These are phyloP conservation scores for Apodospora peruviana DNA, from an alignment of 495 filamentous ascomycete genomes.

Conservation along the genomic window DNA sequence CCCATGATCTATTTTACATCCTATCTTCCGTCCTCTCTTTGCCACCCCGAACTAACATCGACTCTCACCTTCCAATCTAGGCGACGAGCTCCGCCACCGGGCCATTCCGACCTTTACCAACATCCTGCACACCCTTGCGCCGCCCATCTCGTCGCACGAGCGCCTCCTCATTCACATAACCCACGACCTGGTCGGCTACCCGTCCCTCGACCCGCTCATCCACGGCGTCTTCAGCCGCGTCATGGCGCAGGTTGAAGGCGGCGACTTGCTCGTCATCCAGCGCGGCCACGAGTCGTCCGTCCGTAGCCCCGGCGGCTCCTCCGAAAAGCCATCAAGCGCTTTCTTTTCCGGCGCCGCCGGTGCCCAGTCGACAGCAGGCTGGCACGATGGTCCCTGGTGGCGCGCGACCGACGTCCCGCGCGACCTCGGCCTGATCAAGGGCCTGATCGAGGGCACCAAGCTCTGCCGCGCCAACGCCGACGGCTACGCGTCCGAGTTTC, in stretches of 20 bases:
- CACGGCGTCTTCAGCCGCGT: constrained; percentile 91
- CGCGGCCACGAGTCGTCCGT: constrained; percentile 78
- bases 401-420: constrained; percentile 63
- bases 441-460: constrained; percentile 81
- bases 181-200: constrained; percentile 90
- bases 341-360: constrained; percentile 48
- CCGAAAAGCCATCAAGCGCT: constrained; percentile 41
- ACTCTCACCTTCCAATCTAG: too few species aligned
- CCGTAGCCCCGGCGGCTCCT: constrained; percentile 49
- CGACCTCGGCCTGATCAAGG: constrained; percentile 72
- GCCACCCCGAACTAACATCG: too few species aligned
- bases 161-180: constrained; percentile 97
- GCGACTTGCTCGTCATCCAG: constrained; percentile 94
- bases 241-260: constrained; percentile 97
- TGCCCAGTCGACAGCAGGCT: constrained; percentile 47
- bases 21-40: background rate
- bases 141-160: constrained; percentile 95
- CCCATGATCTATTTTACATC: too few species aligned
- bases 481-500: constrained; percentile 79
- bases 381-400: constrained; percentile 97
- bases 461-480: constrained; percentile 83
- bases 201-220: constrained; percentile 87
- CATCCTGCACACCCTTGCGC: constrained; percentile 89
- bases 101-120: constrained; percentile 93
- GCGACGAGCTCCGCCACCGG: constrained; percentile 81